Percentiles rank a stretch among this genome's conserved stretches.
These are phyloP conservation scores for Setaria viridis DNA, from an alignment of 202 grass and related monocot genomes.

Conservation along the genomic window DNA sequence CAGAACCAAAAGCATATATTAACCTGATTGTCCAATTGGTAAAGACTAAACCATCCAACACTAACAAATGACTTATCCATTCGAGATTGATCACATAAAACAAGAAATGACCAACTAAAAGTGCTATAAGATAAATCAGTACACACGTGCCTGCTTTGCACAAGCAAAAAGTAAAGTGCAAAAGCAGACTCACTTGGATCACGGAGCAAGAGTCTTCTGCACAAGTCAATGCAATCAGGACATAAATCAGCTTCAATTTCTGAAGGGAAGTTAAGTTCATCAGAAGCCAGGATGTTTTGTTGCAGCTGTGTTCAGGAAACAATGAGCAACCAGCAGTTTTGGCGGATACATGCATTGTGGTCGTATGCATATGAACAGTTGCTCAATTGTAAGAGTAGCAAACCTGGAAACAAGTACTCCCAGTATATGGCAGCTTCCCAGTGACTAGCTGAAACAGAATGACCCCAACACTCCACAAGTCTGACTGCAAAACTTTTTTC, in stretches of 20 bases:
- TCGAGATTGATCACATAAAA: neutral
- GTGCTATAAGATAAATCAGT: slow-evolving; percentile 25
- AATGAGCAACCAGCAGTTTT: slow-evolving; percentile 34
- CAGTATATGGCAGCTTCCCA: slow-evolving; percentile 59
- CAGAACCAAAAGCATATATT: slow-evolving; percentile 45
- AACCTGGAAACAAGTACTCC: slow-evolving; percentile 56
- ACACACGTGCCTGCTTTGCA: slow-evolving; percentile 19
- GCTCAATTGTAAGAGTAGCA: neutral
- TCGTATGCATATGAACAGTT: neutral
- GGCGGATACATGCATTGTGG: slow-evolving; percentile 10
- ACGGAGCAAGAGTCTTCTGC: slow-evolving; percentile 62
- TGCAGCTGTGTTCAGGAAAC: slow-evolving; percentile 53
- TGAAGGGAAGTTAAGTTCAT: slow-evolving; percentile 66
- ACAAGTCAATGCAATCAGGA: slow-evolving; percentile 66
- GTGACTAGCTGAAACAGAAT: slow-evolving; percentile 83
- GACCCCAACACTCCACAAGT: slow-evolving; percentile 79
- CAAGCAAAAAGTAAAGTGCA: slow-evolving; percentile 20
- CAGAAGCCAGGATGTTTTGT: slow-evolving; percentile 64
- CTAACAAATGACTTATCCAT: neutral
- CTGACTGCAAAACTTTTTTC: slow-evolving; percentile 61
- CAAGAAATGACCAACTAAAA: slow-evolving; percentile 19
- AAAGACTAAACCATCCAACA: slow-evolving; percentile 4
- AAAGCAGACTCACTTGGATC: slow-evolving; percentile 56
- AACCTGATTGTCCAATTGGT: slow-evolving; percentile 11
- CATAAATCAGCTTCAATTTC: slow-evolving; percentile 54